These are phyloP conservation scores for Candida ulmi DNA, from an alignment of 805 yeast species.

Conservation along the genomic window DNA sequence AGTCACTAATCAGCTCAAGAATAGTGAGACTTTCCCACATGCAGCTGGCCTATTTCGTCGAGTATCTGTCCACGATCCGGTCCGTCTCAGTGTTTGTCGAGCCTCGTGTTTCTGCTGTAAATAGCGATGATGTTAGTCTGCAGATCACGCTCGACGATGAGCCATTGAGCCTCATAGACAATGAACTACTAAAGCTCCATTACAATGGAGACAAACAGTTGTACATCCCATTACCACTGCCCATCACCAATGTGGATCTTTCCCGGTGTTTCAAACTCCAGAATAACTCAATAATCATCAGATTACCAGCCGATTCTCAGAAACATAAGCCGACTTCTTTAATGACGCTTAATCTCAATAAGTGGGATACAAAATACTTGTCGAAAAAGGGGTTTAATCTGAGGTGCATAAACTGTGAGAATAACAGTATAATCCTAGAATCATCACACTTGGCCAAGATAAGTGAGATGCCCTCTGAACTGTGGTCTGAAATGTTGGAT, in stretches of 20 bases:
- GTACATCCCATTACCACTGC: too few species aligned
- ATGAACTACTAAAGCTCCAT: too few species aligned
- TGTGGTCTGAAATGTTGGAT: conserved; percentile 94
- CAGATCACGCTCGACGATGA: too few species aligned
- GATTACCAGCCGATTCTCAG: conserved; percentile 4
- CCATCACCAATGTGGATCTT: too few species aligned
- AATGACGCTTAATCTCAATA: conserved; percentile 20
- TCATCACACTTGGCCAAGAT: conserved; percentile 29
- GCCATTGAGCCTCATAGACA: too few species aligned
- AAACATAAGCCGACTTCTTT: conserved; percentile 12
- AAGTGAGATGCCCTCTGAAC: conserved; percentile 79
- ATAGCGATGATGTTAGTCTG: too few species aligned
- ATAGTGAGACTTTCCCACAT: too few species aligned
- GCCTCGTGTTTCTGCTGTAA: not conserved
- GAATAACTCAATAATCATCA: too few species aligned
- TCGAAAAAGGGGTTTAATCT: conserved; percentile 15
- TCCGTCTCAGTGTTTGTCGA: not conserved
- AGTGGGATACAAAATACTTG: conserved; percentile 42
- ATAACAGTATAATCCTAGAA: conserved; percentile 19
- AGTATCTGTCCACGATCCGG: not conserved
- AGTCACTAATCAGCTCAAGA: too few species aligned
- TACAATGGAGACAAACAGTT: too few species aligned
- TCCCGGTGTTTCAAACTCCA: too few species aligned
- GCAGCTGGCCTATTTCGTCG: not conserved
- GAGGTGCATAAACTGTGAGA: conserved; percentile 22